A percentile compares a stretch with the other conserved stretches of the same genome.
These are phyloP conservation scores for Boechera stricta DNA, from an alignment of 345 rosid species.

Conservation along the genomic window DNA sequence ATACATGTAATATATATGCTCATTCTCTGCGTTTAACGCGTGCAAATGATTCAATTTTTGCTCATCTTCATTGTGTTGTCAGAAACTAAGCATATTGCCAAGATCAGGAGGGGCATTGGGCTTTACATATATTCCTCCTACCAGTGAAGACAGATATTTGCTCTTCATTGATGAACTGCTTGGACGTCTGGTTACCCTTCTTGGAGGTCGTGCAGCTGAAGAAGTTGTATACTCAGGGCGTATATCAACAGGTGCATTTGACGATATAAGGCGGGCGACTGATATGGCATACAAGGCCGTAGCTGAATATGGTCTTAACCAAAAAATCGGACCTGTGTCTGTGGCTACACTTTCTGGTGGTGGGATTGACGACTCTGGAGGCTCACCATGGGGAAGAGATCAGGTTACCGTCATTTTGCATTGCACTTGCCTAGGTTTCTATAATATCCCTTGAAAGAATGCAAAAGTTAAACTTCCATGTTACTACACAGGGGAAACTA, in stretches of 20 bases:
- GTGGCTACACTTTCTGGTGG: slow-evolving; percentile 84
- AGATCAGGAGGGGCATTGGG: slow-evolving; percentile 98
- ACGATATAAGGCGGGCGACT: slow-evolving; percentile 93
- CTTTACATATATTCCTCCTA: slow-evolving; percentile 83
- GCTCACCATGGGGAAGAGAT: slow-evolving; percentile 84
- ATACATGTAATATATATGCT: not conserved
- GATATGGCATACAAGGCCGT: slow-evolving; percentile 96
- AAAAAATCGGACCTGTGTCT: slow-evolving; percentile 84
- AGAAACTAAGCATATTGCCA: slow-evolving; percentile 98
- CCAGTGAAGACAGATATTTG: slow-evolving; percentile 86
- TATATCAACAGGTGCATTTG: slow-evolving; percentile 92
- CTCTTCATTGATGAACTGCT: slow-evolving; percentile 92
- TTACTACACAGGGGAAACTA: slow-evolving; percentile 75
- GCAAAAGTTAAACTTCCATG: not conserved
- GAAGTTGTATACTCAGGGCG: slow-evolving; percentile 90
- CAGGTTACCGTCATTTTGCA: slow-evolving; percentile 55
- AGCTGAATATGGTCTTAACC: slow-evolving; percentile 97
- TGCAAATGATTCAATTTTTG: slow-evolving; percentile 27
- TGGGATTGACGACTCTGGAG: slow-evolving; percentile 81
- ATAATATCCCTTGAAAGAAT: slow-evolving; percentile 6
- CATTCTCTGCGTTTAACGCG: not conserved
- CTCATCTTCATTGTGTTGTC: slow-evolving; percentile 32
- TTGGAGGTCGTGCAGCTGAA: slow-evolving; percentile 99
- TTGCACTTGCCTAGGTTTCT: slow-evolving; percentile 3
- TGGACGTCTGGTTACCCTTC: slow-evolving; percentile 95